Percentiles rank a stretch among this genome's conserved stretches.
Evolutionary conservation across 257 asterid species (phyloP).

Genomic region (Ocimum tenuiflorum): DNA sequence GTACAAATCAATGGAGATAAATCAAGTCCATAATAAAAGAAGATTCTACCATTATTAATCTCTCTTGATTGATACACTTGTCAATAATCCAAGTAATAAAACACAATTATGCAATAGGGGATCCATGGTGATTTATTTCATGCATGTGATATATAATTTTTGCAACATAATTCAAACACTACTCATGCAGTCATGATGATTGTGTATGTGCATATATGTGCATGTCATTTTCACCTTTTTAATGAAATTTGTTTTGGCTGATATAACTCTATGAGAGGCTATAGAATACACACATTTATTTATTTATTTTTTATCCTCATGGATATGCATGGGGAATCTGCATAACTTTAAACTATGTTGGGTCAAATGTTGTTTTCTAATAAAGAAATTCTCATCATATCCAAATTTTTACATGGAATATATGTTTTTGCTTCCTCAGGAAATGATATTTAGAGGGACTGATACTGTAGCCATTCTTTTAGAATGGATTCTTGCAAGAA

Average conservation of each 20-base stretch:
- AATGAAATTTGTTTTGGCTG: not conserved
- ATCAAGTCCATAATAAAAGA: no score
- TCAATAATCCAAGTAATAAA: no score
- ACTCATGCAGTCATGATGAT: no score
- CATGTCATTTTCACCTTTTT: no score
- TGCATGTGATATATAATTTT: no score
- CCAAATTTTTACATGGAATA: slow-evolving; percentile 12
- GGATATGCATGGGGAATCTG: slow-evolving; percentile 41
- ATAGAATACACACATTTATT: not conserved
- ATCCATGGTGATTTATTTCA: no score
- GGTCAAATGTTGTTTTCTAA: slow-evolving; percentile 2
- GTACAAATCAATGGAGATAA: no score
- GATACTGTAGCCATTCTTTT: slow-evolving; percentile 74
- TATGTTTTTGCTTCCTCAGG: slow-evolving; percentile 39
- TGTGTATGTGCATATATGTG: not conserved
- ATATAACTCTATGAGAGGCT: not conserved
- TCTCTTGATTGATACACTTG: no score
- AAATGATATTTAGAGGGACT: slow-evolving; percentile 77
- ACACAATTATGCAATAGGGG: no score
- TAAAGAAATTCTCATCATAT: not conserved
- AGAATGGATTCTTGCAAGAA: slow-evolving; percentile 89
- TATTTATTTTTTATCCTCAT: slow-evolving; percentile 16
- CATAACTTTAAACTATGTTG: slow-evolving; percentile 15
- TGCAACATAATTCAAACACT: no score
- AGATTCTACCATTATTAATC: no score